phyloP scores from a whole-genome alignment of 106 monocot species.

The Allium cepa region DNA sequence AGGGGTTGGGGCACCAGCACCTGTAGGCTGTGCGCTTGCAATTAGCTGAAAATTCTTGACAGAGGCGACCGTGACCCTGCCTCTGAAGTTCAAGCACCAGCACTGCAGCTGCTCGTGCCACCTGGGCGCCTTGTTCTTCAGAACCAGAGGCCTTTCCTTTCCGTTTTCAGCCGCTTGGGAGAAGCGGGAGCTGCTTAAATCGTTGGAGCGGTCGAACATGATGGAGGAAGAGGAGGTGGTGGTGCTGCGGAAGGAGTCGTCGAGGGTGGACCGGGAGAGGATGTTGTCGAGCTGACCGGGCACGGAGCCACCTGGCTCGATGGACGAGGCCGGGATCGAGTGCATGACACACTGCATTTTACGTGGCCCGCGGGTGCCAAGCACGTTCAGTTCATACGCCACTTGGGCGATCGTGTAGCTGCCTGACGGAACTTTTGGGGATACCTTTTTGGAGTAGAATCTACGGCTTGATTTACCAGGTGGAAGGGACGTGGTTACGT shows the following conservation, averaged over 20 bases:
- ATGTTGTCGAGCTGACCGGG: slow-evolving; percentile 35
- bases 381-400: slow-evolving; percentile 41
- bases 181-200: slow-evolving; percentile 40
- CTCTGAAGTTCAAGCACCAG: slow-evolving; percentile 75
- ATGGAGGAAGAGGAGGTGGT: slow-evolving; percentile 23
- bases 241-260: slow-evolving; percentile 41
- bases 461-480: slow-evolving; percentile 21
- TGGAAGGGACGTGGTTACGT: slow-evolving; percentile 8
- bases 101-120: slow-evolving; percentile 86
- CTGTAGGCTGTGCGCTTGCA: slow-evolving; percentile 26
- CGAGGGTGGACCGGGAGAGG: slow-evolving; percentile 19
- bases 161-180: slow-evolving; percentile 19
- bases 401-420: slow-evolving; percentile 40
- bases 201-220: slow-evolving; percentile 22
- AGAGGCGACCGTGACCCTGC: slow-evolving; percentile 64
- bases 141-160: slow-evolving; percentile 38
- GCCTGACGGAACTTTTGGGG: slow-evolving; percentile 24
- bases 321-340: slow-evolving; percentile 38
- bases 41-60: slow-evolving; percentile 86
- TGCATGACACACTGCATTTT: slow-evolving; percentile 45
- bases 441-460: slow-evolving; percentile 45
- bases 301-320: slow-evolving; percentile 41
- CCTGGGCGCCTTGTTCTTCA: slow-evolving; percentile 63
- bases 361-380: slow-evolving; percentile 38
- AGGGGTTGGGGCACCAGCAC: slow-evolving; percentile 38